Base-by-base conservation (phyloP, 148 eudicot species). In the Bassia scoparia region DNA sequence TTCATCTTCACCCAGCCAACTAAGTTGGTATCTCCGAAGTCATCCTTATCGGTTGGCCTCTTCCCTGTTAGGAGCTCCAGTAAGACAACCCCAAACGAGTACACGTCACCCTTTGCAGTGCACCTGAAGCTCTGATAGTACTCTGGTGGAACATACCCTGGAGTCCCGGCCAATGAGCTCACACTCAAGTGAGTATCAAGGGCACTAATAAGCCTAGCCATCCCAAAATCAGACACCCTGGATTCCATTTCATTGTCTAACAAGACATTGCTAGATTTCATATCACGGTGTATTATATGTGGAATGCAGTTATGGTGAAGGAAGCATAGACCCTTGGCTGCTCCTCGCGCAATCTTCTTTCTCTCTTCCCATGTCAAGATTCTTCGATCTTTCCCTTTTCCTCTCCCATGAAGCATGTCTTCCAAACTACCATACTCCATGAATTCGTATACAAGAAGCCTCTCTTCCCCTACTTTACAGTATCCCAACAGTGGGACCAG, bases 1-100 rank as follows among this genome's bases (percentile, higher is more conserved):
- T 95, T 95, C 84, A 87, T 84, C 80, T 95, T 95, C n/a, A 86
- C 91, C 98, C 98, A 91, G 1, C 98, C 98, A 3, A 95, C 98
- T 79, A 95, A 79, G 71, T 95, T 95, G 10, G 97, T 91, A 56
- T 95, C 98, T 18, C 98, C 98, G 35, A 95, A 95, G 72, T 95
- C 98, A 1, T 91, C 98, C 77, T 89, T 91, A 73, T 95, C 98
- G 0, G 98, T 95, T 18, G 98, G 98, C 68, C 97, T 78, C 78
- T 85, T 91, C 34, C 98, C 93, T 0, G 98, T 87, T 35, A 95
- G 66, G 8, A 95, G 82, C 81, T 95, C 98, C 71, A 95, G 67
- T 4, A 95, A 76, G 24, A 95, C 87, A 20, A 95, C 98, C 12
- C 98, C 98, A 2, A 91, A 87, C 3, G 96, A 89, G 71, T 95